Percentiles rank a stretch among this genome's conserved stretches.
phyloP scores from a whole-genome alignment of 345 rosid genomes.

The Gossypioides kirkii region DNA sequence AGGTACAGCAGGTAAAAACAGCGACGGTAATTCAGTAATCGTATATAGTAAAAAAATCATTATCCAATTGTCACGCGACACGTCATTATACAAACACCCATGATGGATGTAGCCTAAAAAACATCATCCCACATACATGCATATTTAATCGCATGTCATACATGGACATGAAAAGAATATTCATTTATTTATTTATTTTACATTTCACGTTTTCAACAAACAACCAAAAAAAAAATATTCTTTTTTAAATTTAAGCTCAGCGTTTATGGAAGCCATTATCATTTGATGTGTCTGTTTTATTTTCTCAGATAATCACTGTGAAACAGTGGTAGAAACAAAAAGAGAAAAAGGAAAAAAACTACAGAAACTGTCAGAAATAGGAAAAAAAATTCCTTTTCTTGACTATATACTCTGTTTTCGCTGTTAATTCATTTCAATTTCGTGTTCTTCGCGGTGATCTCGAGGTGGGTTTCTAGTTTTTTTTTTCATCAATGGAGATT shows the following conservation, averaged over 20 bases:
- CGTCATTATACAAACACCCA: background rate
- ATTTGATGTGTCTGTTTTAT: background rate
- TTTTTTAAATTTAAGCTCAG: background rate
- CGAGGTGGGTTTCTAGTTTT: constrained; percentile 19
- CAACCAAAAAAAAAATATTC: background rate
- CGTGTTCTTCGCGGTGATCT: constrained; percentile 32
- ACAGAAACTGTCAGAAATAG: background rate
- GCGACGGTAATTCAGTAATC: background rate
- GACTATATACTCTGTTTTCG: constrained; percentile 5
- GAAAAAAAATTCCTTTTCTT: background rate
- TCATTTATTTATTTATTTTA: background rate
- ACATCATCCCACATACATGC: background rate
- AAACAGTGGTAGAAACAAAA: background rate
- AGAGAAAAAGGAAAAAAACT: background rate
- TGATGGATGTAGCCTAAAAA: background rate
- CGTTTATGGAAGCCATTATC: background rate
- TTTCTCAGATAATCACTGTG: background rate
- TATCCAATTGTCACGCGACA: background rate
- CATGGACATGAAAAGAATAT: background rate
- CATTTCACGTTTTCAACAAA: background rate
- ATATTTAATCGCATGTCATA: background rate
- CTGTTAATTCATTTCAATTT: constrained; percentile 10
- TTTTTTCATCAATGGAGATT: constrained; percentile 18
- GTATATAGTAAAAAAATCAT: background rate
- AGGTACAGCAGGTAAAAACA: background rate